These are phyloP conservation scores for Colletotrichum trifolii DNA, from an alignment of 2,329 filamentous ascomycete genomes.

Conservation along the genomic window DNA sequence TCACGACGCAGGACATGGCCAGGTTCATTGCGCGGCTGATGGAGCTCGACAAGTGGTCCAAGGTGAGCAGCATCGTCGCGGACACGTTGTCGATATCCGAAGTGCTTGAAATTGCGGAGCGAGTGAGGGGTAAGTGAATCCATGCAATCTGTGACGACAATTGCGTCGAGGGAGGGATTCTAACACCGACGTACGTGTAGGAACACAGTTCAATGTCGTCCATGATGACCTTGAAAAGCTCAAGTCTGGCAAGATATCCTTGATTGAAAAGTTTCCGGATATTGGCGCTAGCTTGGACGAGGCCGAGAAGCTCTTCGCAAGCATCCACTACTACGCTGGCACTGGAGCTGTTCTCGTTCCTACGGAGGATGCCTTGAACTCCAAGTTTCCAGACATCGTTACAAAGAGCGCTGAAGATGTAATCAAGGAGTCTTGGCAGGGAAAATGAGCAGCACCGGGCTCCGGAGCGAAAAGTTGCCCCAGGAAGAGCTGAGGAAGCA, in stretches of 20 bases:
- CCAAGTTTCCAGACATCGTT: constrained; percentile 44
- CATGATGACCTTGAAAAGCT: constrained; percentile 38
- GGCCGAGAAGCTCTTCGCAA: constrained; percentile 38
- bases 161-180: too few species aligned
- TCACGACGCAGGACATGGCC: constrained; percentile 30
- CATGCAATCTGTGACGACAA: background rate
- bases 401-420: constrained; percentile 39
- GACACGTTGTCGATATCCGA: constrained; percentile 51
- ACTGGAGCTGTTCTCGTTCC: constrained; percentile 38
- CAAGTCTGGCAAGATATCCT: constrained; percentile 40
- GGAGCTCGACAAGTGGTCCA: constrained; percentile 52
- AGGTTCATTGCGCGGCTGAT: constrained; percentile 52
- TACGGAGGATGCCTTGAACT: constrained; percentile 39
- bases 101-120: constrained; percentile 48
- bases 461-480: too few species aligned
- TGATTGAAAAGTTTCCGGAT: constrained; percentile 37
- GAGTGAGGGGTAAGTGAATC: constrained; percentile 7
- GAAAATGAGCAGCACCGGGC: background rate
- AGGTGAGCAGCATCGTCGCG: constrained; percentile 44
- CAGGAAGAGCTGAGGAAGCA: too few species aligned
- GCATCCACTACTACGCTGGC: constrained; percentile 39
- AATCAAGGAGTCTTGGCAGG: constrained; percentile 32
- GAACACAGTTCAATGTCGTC: constrained; percentile 7
- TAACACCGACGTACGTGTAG: background rate
- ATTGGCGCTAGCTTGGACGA: constrained; percentile 37